A percentile compares a stretch with the other conserved stretches of the same genome.
These are phyloP conservation scores for Chaetomium olivaceum DNA, from an alignment of 2,329 filamentous ascomycete species.

Conservation along the genomic window DNA sequence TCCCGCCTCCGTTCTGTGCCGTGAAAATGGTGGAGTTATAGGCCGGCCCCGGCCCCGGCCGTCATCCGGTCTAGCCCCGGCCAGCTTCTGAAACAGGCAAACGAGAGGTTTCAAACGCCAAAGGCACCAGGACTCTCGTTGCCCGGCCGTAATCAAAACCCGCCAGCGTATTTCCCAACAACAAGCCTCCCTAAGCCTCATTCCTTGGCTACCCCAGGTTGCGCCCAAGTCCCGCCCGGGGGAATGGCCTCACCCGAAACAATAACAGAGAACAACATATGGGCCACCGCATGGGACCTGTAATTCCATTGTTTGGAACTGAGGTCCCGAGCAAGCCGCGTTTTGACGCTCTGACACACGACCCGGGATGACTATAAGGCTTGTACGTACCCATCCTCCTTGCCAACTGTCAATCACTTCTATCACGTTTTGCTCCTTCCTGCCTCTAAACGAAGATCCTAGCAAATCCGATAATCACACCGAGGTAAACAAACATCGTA, in stretches of 20 bases:
- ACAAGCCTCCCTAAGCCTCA: background rate
- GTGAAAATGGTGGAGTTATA: slow-evolving; percentile 12
- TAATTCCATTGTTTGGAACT: slow-evolving; percentile 3
- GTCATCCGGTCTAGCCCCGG: slow-evolving; percentile 7
- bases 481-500: background rate
- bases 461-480: slow-evolving; percentile 14
- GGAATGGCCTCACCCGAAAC: slow-evolving; percentile 2
- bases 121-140: background rate
- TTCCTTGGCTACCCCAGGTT: background rate
- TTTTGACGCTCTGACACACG: slow-evolving; percentile 9
- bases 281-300: background rate
- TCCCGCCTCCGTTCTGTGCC: slow-evolving; percentile 16
- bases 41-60: slow-evolving; percentile 13
- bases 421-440: slow-evolving; percentile 11
- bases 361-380: slow-evolving; percentile 24
- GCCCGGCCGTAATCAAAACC: background rate
- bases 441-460: slow-evolving; percentile 7
- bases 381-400: slow-evolving; percentile 16
- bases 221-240: background rate
- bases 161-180: background rate
- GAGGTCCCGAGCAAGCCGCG: slow-evolving; percentile 21
- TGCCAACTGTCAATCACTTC: slow-evolving; percentile 10
- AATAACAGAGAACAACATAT: background rate
- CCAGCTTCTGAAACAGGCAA: slow-evolving; percentile 22
- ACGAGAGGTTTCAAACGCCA: slow-evolving; percentile 18